phyloP scores from a whole-genome alignment of 2,329 filamentous ascomycete species.

The Talaromyces piceae region DNA sequence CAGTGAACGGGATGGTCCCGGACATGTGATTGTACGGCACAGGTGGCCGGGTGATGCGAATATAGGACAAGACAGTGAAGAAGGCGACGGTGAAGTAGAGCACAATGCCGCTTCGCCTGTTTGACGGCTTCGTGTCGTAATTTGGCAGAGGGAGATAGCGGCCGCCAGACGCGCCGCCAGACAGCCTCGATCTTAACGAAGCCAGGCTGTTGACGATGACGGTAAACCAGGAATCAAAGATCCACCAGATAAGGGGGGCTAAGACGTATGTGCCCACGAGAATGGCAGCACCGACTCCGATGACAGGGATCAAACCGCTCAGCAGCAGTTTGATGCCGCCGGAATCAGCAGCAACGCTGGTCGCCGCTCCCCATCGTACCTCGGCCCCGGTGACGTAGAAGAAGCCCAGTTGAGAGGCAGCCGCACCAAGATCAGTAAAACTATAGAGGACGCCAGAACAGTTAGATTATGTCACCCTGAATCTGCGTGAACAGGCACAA shows the following conservation, averaged over 20 bases:
- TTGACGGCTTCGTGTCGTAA: conserved; percentile 3
- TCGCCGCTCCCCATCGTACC: conserved; percentile 24
- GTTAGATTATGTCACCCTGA: background rate
- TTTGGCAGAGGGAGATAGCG: conserved; percentile 10
- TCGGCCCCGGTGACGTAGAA: conserved; percentile 26
- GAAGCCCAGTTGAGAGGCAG: conserved; percentile 24
- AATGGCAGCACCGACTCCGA: conserved; percentile 15
- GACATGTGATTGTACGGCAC: conserved; percentile 26
- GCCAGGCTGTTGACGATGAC: conserved; percentile 13
- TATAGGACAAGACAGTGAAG: background rate
- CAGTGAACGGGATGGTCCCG: conserved; percentile 21
- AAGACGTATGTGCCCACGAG: conserved; percentile 17
- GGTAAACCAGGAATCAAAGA: conserved; percentile 18
- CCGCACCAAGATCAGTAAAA: conserved; percentile 16
- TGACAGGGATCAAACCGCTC: conserved; percentile 23
- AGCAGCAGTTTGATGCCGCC: conserved; percentile 23
- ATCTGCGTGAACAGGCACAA: background rate
- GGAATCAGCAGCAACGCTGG: conserved; percentile 21
- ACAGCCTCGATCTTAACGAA: background rate
- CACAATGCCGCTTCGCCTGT: background rate
- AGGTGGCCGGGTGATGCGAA: conserved; percentile 20
- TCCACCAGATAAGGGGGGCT: conserved; percentile 15
- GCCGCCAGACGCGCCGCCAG: conserved; percentile 11
- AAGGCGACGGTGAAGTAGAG: background rate
- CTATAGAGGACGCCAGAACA: conserved; percentile 10